phyloP scores from a whole-genome alignment of 495 filamentous ascomycete genomes.

The Bryoglossum gracile region DNA sequence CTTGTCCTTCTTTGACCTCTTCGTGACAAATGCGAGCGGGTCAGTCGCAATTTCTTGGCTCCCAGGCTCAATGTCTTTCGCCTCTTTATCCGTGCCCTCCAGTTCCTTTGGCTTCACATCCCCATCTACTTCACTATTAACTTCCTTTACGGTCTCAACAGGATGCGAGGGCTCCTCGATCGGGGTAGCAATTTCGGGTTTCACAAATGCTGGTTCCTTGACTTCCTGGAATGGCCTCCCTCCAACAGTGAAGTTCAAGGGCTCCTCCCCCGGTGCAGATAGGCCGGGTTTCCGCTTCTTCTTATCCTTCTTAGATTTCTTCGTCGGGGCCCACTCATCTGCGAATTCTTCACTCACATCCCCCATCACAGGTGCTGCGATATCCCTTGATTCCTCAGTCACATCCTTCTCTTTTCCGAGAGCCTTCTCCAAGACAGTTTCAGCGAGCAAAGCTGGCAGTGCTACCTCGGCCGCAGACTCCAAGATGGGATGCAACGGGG shows the following conservation, averaged over 20 bases:
- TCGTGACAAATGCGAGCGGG: conserved; percentile 15
- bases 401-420: neutral
- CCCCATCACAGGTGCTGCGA: conserved; percentile 4
- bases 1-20: conserved; percentile 26
- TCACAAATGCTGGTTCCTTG: too few relatives aligned
- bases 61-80: neutral
- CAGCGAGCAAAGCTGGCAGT: neutral
- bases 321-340: conserved; percentile 7
- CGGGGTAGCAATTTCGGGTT: too few relatives aligned
- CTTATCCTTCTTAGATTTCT: conserved; percentile 25
- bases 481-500: neutral
- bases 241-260: too few relatives aligned
- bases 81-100: neutral
- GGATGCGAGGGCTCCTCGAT: neutral
- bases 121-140: too few relatives aligned
- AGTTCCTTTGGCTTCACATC: too few relatives aligned
- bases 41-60: conserved; percentile 8
- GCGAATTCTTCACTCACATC: neutral
- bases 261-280: conserved; percentile 9
- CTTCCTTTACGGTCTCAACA: too few relatives aligned
- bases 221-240: too few relatives aligned
- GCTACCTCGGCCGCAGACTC: neutral
- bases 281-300: conserved; percentile 20
- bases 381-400: conserved; percentile 1
- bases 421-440: neutral